Conservation (phyloP, 805 yeast genomes). For the Pichia kluyveri region DNA sequence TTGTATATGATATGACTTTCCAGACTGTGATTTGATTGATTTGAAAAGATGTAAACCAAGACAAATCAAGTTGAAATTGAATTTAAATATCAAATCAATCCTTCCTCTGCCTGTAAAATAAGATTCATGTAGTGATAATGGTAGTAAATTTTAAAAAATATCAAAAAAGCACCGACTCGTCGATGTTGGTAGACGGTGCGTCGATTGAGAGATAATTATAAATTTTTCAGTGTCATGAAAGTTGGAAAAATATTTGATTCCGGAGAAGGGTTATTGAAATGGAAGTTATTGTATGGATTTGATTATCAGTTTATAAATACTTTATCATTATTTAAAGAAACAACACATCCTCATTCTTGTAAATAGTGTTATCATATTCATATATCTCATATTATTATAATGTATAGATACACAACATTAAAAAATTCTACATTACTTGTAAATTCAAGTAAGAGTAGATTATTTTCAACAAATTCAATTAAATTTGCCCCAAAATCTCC, state of each 20-base stretch:
- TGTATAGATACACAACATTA: slow-evolving; percentile 6
- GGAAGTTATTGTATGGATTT: too few species aligned
- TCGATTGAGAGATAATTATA: too few species aligned
- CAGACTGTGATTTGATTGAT: too few species aligned
- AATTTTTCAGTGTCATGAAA: background rate
- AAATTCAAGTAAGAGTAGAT: slow-evolving; percentile 1
- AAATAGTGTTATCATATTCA: background rate
- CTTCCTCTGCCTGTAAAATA: too few species aligned
- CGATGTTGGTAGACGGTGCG: too few species aligned
- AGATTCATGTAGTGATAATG: too few species aligned
- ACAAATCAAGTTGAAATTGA: too few species aligned
- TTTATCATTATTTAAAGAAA: background rate
- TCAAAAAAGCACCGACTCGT: too few species aligned
- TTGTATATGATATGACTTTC: background rate
- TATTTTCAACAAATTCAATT: background rate
- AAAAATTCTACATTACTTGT: background rate
- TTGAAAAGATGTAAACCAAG: too few species aligned
- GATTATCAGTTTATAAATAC: too few species aligned
- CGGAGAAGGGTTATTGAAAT: background rate
- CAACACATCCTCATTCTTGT: background rate
- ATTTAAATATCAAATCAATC: too few species aligned
- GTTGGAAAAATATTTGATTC: background rate
- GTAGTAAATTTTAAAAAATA: too few species aligned
- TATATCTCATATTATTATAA: background rate
- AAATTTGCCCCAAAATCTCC: slow-evolving; percentile 48